Conservation (phyloP, 148 eudicot species). For the Persicaria maculosa region DNA sequence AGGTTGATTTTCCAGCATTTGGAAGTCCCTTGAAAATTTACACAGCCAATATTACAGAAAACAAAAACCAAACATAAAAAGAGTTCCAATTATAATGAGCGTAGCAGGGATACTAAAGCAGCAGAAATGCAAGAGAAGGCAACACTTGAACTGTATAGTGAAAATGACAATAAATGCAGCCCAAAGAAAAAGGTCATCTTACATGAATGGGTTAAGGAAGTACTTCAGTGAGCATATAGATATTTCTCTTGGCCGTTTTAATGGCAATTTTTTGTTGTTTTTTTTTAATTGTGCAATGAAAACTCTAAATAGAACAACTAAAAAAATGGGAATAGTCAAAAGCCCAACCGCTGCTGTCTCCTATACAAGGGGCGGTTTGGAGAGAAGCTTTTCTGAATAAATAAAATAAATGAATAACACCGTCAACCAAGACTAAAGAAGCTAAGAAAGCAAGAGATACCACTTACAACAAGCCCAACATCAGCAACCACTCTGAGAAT, state of each 20-base stretch:
- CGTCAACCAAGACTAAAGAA: not conserved
- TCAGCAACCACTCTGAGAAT: slow-evolving; percentile 95
- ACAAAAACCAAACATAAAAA: not conserved
- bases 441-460: not conserved
- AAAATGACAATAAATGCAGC: not conserved
- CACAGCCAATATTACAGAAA: not conserved
- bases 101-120: not conserved
- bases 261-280: not conserved
- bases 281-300: not conserved
- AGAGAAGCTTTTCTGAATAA: not conserved
- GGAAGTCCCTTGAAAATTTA: slow-evolving; percentile 69
- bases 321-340: not conserved
- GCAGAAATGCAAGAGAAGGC: not conserved
- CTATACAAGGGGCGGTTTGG: not conserved
- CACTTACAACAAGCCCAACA: slow-evolving; percentile 92
- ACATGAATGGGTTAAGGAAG: not conserved
- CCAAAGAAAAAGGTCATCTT: not conserved
- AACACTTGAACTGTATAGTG: not conserved
- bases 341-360: not conserved
- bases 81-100: not conserved
- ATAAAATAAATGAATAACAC: not conserved
- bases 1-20: slow-evolving; percentile 97
- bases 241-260: not conserved
- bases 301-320: not conserved
- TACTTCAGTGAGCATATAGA: not conserved